Evolutionary conservation across 2,329 filamentous ascomycete species (phyloP).

Genomic region (Erysiphe pulchra): DNA sequence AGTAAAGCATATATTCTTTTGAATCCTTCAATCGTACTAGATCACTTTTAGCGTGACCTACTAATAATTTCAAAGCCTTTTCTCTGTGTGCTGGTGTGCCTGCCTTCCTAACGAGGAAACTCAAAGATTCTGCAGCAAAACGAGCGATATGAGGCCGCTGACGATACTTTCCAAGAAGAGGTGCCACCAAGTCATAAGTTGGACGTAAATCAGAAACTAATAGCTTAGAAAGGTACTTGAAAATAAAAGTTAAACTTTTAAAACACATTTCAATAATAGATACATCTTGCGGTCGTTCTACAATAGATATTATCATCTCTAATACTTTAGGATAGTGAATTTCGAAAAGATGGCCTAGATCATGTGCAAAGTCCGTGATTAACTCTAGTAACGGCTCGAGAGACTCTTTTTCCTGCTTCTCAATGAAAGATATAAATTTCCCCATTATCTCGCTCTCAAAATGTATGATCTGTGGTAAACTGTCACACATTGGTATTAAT

Average conservation of each 20-base stretch:
- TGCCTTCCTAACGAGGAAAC: constrained; percentile 77
- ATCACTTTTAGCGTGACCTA: constrained; percentile 47
- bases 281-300: constrained; percentile 48
- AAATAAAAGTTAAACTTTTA: constrained; percentile 75
- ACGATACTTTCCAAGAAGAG: constrained; percentile 56
- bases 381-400: constrained; percentile 71
- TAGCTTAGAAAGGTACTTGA: constrained; percentile 84
- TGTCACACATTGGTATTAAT: constrained; percentile 59
- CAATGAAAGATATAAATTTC: constrained; percentile 49
- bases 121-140: constrained; percentile 85
- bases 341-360: constrained; percentile 68
- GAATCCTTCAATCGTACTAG: constrained; percentile 27
- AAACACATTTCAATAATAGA: constrained; percentile 98
- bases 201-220: constrained; percentile 67
- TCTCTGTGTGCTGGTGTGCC: constrained; percentile 55
- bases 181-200: constrained; percentile 58
- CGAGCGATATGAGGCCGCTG: constrained; percentile 72
- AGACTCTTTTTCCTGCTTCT: constrained; percentile 49
- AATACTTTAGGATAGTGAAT: constrained; percentile 61
- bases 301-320: constrained; percentile 49
- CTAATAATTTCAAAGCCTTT: constrained; percentile 40
- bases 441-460: constrained; percentile 70
- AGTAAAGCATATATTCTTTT: constrained; percentile 41
- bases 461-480: constrained; percentile 73
- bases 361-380: constrained; percentile 84